Evolutionary conservation across 345 rosid genomes (phyloP).

Genomic region (Ricinus communis): DNA sequence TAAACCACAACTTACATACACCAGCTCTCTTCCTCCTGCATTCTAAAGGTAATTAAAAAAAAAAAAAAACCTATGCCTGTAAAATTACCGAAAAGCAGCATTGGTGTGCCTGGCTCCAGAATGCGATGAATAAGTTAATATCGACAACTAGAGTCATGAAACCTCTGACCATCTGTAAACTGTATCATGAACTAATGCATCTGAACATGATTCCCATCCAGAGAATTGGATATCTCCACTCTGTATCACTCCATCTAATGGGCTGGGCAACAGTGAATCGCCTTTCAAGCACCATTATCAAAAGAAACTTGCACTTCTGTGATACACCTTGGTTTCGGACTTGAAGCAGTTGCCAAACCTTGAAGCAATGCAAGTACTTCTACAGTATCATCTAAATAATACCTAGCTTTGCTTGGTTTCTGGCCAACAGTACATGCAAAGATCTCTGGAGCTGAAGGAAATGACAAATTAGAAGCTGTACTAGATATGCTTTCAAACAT

Average conservation of each 20-base stretch:
- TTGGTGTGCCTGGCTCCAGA: background rate
- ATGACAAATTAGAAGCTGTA: conserved; percentile 7
- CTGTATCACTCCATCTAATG: background rate
- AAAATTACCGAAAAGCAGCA: background rate
- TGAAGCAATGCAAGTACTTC: conserved; percentile 28
- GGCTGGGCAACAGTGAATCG: background rate
- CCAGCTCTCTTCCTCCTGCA: conserved; percentile 9
- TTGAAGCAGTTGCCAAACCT: conserved; percentile 22
- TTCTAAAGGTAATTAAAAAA: background rate
- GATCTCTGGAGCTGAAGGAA: conserved; percentile 18
- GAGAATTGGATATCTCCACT: background rate
- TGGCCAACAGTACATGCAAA: conserved; percentile 38
- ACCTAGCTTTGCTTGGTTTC: conserved; percentile 37
- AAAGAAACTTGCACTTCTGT: conserved; percentile 10
- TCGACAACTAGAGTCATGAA: background rate
- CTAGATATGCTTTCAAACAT: conserved; percentile 31
- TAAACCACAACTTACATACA: background rate
- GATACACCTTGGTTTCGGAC: background rate
- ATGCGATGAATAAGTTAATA: background rate
- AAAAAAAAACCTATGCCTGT: background rate
- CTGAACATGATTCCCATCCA: background rate
- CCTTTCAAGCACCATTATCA: background rate
- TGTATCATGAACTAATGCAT: background rate
- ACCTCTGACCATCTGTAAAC: background rate
- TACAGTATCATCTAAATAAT: conserved; percentile 28